phyloP scores from a whole-genome alignment of 148 eudicot species.

The Pharnaceum exiguum region DNA sequence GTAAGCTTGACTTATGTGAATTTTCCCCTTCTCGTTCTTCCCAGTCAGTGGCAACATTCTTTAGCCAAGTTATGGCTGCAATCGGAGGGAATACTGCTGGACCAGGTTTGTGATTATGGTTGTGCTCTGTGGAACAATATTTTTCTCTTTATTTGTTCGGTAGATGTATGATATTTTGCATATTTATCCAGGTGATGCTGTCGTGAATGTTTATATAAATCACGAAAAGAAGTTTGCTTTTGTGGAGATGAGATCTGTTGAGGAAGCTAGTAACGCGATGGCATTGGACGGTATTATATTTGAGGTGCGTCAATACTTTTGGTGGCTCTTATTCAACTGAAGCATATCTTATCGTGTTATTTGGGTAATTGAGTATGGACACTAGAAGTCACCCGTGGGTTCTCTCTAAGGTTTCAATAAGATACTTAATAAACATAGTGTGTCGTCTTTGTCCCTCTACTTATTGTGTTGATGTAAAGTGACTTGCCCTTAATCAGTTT shows the following conservation, averaged over 20 bases:
- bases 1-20: background rate
- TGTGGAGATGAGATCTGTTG: constrained; percentile 88
- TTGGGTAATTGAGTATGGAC: background rate
- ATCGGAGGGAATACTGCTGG: constrained; percentile 97
- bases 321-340: background rate
- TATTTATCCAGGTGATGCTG: constrained; percentile 72
- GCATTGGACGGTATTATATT: constrained; percentile 65
- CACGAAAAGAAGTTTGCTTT: constrained; percentile 94
- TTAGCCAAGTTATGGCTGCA: constrained; percentile 93
- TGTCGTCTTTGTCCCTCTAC: too few relatives aligned
- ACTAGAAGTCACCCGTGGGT: too few relatives aligned
- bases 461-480: too few relatives aligned
- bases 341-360: background rate
- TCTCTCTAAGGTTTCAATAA: too few relatives aligned
- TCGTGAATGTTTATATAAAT: constrained; percentile 90
- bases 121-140: background rate
- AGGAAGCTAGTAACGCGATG: constrained; percentile 91
- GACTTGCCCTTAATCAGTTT: too few relatives aligned
- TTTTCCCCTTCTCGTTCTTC: background rate
- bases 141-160: background rate
- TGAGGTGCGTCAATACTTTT: constrained; percentile 28
- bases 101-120: constrained; percentile 57
- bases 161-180: background rate
- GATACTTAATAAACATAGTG: too few relatives aligned
- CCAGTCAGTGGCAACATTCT: constrained; percentile 93